These are phyloP conservation scores for Phaseolus coccineus DNA, from an alignment of 331 rosid species.

Conservation along the genomic window DNA sequence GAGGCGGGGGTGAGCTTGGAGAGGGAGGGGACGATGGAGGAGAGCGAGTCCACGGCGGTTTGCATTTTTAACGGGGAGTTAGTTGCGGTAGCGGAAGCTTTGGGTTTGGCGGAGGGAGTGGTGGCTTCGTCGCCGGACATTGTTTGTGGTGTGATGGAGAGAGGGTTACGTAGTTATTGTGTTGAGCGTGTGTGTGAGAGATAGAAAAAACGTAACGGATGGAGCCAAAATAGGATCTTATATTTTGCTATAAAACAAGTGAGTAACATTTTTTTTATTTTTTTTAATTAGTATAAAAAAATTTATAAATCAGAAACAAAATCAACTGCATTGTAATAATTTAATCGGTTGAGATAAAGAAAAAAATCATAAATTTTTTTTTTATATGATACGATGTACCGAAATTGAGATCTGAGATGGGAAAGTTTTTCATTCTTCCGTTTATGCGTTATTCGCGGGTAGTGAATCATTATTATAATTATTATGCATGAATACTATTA, in stretches of 20 bases:
- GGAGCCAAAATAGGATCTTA: constrained; percentile 5
- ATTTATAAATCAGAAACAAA: no score
- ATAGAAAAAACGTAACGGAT: not conserved
- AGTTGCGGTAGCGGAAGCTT: not conserved
- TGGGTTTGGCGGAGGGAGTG: not conserved
- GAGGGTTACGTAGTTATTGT: not conserved
- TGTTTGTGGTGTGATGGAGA: not conserved
- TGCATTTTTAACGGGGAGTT: constrained; percentile 27
- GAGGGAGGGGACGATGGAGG: constrained; percentile 60
- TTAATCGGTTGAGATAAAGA: no score
- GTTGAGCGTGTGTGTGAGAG: not conserved
- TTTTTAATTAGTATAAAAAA: not conserved
- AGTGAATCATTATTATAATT: no score
- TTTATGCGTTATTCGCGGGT: no score
- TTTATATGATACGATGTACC: no score
- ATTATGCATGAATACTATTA: no score
- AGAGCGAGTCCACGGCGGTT: constrained; percentile 59
- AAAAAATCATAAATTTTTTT: no score
- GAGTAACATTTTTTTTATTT: no score
- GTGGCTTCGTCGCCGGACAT: constrained; percentile 47
- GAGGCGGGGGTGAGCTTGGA: constrained; percentile 32
- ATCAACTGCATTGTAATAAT: no score
- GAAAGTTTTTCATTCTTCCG: no score
- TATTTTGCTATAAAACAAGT: no score
- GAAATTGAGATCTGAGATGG: no score